Evolutionary conservation across 2,329 filamentous ascomycete genomes (phyloP).

Genomic region (Xenoacremonium recifei): DNA sequence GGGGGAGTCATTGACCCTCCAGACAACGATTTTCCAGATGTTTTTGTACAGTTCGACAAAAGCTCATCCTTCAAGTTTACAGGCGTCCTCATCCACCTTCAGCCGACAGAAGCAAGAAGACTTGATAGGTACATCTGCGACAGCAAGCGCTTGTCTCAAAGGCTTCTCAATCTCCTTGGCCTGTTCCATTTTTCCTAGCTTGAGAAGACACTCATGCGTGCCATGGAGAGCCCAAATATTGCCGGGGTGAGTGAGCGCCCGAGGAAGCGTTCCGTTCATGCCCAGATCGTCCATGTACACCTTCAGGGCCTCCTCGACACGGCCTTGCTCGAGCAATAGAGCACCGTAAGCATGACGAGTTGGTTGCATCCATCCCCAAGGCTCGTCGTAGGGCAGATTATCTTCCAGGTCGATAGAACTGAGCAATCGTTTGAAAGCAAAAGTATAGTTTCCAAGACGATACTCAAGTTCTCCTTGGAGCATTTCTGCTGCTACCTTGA

Average conservation of each 20-base stretch:
- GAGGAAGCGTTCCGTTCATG: slow-evolving; percentile 56
- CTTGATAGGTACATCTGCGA: slow-evolving; percentile 59
- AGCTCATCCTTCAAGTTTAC: no score
- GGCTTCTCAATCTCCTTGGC: slow-evolving; percentile 37
- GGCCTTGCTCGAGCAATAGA: slow-evolving; percentile 64
- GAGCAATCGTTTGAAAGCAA: slow-evolving; percentile 59
- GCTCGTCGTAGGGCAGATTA: slow-evolving; percentile 66
- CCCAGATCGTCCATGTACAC: slow-evolving; percentile 64
- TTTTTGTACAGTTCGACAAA: no score
- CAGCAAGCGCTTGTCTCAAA: slow-evolving; percentile 49
- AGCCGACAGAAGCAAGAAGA: slow-evolving; percentile 28
- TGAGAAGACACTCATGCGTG: slow-evolving; percentile 66
- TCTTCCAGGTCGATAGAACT: slow-evolving; percentile 61
- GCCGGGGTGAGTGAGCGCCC: slow-evolving; percentile 65
- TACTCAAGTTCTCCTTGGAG: slow-evolving; percentile 74
- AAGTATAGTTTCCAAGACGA: slow-evolving; percentile 55
- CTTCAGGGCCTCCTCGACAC: slow-evolving; percentile 51
- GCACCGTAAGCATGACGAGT: slow-evolving; percentile 69
- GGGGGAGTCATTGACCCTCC: no score
- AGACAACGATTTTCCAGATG: no score
- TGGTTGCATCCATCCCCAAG: slow-evolving; percentile 80
- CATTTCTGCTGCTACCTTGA: slow-evolving; percentile 65
- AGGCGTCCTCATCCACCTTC: not conserved
- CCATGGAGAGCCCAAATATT: slow-evolving; percentile 78
- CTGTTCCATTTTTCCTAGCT: slow-evolving; percentile 41